Conservation (phyloP, 1,284 basidiomycete species). For the Wallemia ichthyophaga region DNA sequence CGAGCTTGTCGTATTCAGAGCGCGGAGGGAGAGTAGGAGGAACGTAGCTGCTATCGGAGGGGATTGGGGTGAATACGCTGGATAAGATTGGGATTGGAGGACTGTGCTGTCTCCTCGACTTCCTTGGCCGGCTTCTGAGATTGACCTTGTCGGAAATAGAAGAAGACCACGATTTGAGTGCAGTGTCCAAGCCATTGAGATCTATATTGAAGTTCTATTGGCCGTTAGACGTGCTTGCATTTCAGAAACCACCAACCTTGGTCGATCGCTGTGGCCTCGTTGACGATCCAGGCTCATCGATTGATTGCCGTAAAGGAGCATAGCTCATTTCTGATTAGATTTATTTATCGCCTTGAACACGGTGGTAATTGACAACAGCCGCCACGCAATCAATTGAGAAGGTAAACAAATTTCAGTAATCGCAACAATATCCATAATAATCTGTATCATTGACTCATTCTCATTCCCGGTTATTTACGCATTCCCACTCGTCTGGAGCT, state of each 20-base stretch:
- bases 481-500: too few relatives aligned
- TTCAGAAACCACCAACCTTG: too few relatives aligned
- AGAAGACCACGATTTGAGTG: not conserved
- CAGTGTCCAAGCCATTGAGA: not conserved
- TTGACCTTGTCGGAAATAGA: not conserved
- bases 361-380: too few relatives aligned
- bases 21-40: not conserved
- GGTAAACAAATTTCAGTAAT: too few relatives aligned
- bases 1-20: constrained; percentile 13
- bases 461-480: too few relatives aligned
- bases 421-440: too few relatives aligned
- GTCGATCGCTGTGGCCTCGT: too few relatives aligned
- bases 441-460: too few relatives aligned
- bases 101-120: not conserved
- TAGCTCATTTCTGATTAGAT: not conserved
- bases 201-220: not conserved
- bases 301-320: not conserved
- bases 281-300: not conserved
- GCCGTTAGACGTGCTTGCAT: not conserved
- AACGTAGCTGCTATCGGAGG: not conserved
- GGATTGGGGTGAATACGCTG: not conserved
- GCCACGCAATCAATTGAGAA: too few relatives aligned
- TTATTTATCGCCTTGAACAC: not conserved
- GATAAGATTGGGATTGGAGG: not conserved
- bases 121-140: not conserved